These are phyloP conservation scores for Botryotinia globosa DNA, from an alignment of 2,329 filamentous ascomycete species.

Conservation along the genomic window DNA sequence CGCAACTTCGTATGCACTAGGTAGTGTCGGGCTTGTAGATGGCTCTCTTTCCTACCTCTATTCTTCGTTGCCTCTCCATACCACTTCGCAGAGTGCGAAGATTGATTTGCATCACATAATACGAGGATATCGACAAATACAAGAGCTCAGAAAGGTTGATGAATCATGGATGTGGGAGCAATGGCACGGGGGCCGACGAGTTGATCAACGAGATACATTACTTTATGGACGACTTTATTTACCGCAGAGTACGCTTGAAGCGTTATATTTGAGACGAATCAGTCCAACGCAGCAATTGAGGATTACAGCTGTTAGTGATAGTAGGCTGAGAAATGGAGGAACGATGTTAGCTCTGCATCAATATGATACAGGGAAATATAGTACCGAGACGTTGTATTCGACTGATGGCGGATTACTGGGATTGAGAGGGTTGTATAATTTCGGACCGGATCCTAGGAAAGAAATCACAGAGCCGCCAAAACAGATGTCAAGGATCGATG, in stretches of 20 bases:
- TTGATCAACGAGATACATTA: slow-evolving; percentile 55
- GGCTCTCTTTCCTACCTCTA: slow-evolving; percentile 97
- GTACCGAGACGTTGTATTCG: slow-evolving; percentile 84
- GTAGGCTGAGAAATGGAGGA: slow-evolving; percentile 69
- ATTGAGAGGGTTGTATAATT: slow-evolving; percentile 88
- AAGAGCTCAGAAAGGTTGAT: slow-evolving; percentile 57
- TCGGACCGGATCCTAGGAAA: slow-evolving; percentile 51
- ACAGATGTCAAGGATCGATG: slow-evolving; percentile 40
- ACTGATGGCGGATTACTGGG: slow-evolving; percentile 90
- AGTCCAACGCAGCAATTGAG: slow-evolving; percentile 76
- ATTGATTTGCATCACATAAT: slow-evolving; percentile 77
- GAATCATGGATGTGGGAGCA: slow-evolving; percentile 51
- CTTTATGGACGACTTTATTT: slow-evolving; percentile 79
- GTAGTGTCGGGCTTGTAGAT: slow-evolving; percentile 86
- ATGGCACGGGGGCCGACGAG: slow-evolving; percentile 50
- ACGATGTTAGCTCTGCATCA: slow-evolving; percentile 71
- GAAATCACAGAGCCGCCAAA: slow-evolving; percentile 27
- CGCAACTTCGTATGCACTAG: slow-evolving; percentile 88
- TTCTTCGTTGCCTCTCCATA: slow-evolving; percentile 75
- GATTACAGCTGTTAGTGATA: slow-evolving; percentile 73
- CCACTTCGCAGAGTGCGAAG: slow-evolving; percentile 65
- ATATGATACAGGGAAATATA: slow-evolving; percentile 84
- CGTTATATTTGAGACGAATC: slow-evolving; percentile 75
- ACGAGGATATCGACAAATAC: slow-evolving; percentile 76
- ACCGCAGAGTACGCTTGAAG: slow-evolving; percentile 82